Evolutionary conservation across 148 eudicot species (phyloP), one percentile per base, ranked within the genome.

Genomic region (Nyssa sinensis): DNA sequence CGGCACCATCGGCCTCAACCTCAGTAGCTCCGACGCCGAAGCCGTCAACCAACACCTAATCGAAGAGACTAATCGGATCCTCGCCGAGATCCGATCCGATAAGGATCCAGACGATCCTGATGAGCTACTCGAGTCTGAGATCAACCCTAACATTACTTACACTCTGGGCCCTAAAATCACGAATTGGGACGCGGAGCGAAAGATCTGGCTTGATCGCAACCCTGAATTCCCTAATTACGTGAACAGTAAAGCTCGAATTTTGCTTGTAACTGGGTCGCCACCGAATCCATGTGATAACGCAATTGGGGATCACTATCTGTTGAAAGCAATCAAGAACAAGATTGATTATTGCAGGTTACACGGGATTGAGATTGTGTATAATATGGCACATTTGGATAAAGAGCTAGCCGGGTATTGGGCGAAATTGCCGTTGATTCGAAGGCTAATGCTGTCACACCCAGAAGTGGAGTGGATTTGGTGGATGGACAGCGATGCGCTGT

Each of bases 381-480:
- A 91, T 58, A 78, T 86, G 78, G 97, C 93, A 25, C 88, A 87
- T 81, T 77, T 91, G 71, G 91, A 91, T 28, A 83, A 62, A 33
- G 91, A 89, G 29, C 82, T 93, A 77, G 75, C 88, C 24, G 93
- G 90, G 51, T 89, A 83, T 55, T 91, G 97, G 97, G 85, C 97
- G 4, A 91, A 91, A 37, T 67, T 89, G 61, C 97, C 97, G 0
- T 72, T 89, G 69, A 69, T 91, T 47, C 69, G 93, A 68, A 81
- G 79, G 57, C 39, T 89, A 33, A 93, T 93, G 96, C 66, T 93
- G 53, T 86, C 98, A 4, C 98, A 91, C 73, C 98, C 97, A 0
- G 97, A 92, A 63, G 78, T 81, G 27, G 97, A 89, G 84, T 91
- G 93, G 91, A 84, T 91, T 75, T 90, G 93, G 93, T 92, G 97